Base-by-base conservation (phyloP, 2,329 filamentous ascomycete genomes). In the Sporothrix variecibatus region DNA sequence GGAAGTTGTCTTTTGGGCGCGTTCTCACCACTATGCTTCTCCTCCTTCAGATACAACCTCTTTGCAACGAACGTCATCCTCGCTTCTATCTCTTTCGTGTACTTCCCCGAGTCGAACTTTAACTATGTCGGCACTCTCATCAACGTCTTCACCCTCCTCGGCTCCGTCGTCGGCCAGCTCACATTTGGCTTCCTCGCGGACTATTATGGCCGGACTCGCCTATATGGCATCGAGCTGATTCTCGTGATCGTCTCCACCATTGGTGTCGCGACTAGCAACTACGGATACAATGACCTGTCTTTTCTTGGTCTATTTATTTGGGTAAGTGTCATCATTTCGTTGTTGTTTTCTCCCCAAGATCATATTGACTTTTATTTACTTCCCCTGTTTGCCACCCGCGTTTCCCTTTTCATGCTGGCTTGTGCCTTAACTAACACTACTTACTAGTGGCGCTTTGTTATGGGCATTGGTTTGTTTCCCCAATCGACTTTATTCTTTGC, bases 231-330 rank as follows among this genome's bases (percentile, higher is more conserved):
- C 71, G 87, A 88, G 78, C 81, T 89, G 17, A 82, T 87, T 20
- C 85, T 89, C 12, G 87, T 89, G 65, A 87, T 89, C 70, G 84
- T 88, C 9, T 87, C 86, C 20, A 89, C 87, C n/a, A 86, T 88
- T 75, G 87, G 87, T 9, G 85, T 87, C 2, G 86, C 86, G n/a
- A 87, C 86, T 0, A 86, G 84, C 72, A 87, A 84, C 74, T 83
- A 83, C 76, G 86, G 86, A 43, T 86, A 85, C 77, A 80, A 82
- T 56, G 85, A 86, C 76, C 81, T 88, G 77, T 85, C 84, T 8
- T 88, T 87, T 73, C 78, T 87, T 1, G 85, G 82, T 15, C 80
- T 87, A 5, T 88, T 87, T 75, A 83, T 83, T 53, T 87, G 85
- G 85, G 83, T 84, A 75, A 71, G 81, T 76, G 28, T 20, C 2